These are phyloP conservation scores for Zygosaccharomyces pseudobailii DNA, from an alignment of 1,139 yeast species.

Conservation along the genomic window DNA sequence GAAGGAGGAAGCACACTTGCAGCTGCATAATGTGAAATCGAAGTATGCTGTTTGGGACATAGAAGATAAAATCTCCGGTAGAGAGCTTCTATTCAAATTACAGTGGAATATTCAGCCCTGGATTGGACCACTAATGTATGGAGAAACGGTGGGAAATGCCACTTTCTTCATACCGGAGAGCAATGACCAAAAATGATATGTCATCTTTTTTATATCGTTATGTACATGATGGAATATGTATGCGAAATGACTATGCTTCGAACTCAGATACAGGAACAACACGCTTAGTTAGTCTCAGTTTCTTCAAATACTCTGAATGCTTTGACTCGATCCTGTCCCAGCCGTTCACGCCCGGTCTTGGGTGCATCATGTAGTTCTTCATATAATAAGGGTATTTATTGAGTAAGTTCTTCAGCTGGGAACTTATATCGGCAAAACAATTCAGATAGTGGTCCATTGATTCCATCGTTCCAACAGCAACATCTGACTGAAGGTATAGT, in stretches of 20 bases:
- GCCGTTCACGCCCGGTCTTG: slow-evolving; percentile 18
- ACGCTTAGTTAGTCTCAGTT: slow-evolving; percentile 22
- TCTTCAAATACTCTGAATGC: slow-evolving; percentile 17
- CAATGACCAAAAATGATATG: neutral
- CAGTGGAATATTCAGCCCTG: slow-evolving; percentile 94
- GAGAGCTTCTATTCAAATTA: slow-evolving; percentile 64
- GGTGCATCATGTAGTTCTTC: slow-evolving; percentile 29
- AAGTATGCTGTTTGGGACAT: slow-evolving; percentile 90
- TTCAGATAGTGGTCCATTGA: slow-evolving; percentile 28
- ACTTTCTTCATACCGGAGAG: slow-evolving; percentile 5
- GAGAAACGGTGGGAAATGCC: slow-evolving; percentile 45
- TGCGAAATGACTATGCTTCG: slow-evolving; percentile 1
- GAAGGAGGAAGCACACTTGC: slow-evolving; percentile 54
- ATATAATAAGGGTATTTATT: slow-evolving; percentile 26
- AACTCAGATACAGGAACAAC: slow-evolving; percentile 11
- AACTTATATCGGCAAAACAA: slow-evolving; percentile 12
- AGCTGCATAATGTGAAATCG: slow-evolving; percentile 51
- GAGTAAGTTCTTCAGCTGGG: slow-evolving; percentile 14
- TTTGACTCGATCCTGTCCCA: slow-evolving; percentile 25
- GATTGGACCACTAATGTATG: slow-evolving; percentile 74
- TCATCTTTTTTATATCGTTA: neutral
- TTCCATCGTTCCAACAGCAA: slow-evolving; percentile 42
- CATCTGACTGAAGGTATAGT: slow-evolving; percentile 39
- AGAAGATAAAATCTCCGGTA: slow-evolving; percentile 58
- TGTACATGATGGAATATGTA: slow-evolving; percentile 6